Base-by-base conservation (phyloP, 768 basidiomycete species). In the Naganishia onofrii region DNA sequence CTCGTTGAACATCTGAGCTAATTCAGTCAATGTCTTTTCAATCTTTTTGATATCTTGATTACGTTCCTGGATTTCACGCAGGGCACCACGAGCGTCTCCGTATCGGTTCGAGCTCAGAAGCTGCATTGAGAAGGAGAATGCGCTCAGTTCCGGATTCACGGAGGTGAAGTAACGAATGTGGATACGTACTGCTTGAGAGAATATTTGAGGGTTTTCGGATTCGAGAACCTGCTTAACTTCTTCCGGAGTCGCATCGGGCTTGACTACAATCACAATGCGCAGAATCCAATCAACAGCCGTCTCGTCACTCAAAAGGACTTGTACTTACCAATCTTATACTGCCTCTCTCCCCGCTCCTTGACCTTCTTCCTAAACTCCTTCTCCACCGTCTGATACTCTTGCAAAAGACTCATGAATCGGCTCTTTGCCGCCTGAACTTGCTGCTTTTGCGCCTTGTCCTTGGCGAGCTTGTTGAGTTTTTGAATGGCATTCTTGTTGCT, bases 1-100 rank as follows among this genome's bases (percentile, higher is more conserved):
- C 76, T 97, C 93, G 72, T 85, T 87, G 82, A 94, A 93, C 74
- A 97, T 81, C 76, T 92, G 90, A 3, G 90, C 91, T 58, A 97
- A 84, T 79, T 95, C 92, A n/a, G 86, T 88, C 56, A 95, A 82
- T 3, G 93, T 96, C 74, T 86, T 84, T 80, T 95, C 92, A 77
- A 95, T 92, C 79, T 86, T 87, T 73, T 86, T 85, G 74, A 97
- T 86, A 71, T 96, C 92, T 75, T 88, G 85, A 77, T 94, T 92
- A 42, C 93, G 86, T 69, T 90, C 87, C 78, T 94, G 93, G 0
- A 93, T 92, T 81, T 96, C 93, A 60, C 87, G 85, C 79, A 89
- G 92, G 0, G 90, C 93, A 53, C 86, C 85, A 56, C 91, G 84
- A 19, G 91, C 88, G 73, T 91, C 89, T 36, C 88, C 90, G 79